phyloP scores from a whole-genome alignment of 768 basidiomycete species.

The Neoboletus subvelutipes region DNA sequence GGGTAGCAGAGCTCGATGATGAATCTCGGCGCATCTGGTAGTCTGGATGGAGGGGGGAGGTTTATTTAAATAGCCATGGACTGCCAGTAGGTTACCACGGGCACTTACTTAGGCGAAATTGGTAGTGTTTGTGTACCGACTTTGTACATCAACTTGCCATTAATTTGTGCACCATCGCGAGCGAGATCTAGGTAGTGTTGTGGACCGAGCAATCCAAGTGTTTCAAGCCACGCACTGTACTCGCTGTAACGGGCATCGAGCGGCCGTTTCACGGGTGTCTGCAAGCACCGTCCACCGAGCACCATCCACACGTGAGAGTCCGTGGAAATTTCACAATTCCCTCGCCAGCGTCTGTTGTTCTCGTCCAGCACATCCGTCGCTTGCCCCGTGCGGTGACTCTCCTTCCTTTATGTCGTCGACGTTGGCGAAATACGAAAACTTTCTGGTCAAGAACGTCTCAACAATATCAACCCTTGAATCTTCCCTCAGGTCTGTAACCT shows the following conservation, averaged over 20 bases:
- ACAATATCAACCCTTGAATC: constrained; percentile 89
- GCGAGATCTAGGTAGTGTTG: not conserved
- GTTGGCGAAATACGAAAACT: constrained; percentile 73
- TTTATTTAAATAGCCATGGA: constrained; percentile 4
- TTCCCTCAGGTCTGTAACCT: constrained; percentile 84
- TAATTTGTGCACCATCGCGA: not conserved
- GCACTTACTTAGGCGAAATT: constrained; percentile 3
- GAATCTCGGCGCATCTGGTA: constrained; percentile 26
- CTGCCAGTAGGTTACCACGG: constrained; percentile 15
- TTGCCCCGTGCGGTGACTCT: not conserved
- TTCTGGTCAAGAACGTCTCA: constrained; percentile 81
- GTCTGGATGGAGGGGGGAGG: constrained; percentile 6
- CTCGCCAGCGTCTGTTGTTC: not conserved
- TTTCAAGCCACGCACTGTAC: not conserved
- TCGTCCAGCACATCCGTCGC: not conserved
- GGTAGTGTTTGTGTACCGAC: constrained; percentile 21
- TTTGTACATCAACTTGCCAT: constrained; percentile 26
- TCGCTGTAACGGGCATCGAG: not conserved
- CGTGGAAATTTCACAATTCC: constrained; percentile 8
- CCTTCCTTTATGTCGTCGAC: constrained; percentile 52
- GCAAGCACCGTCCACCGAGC: not conserved
- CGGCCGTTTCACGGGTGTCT: too few species aligned
- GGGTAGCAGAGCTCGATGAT: constrained; percentile 21
- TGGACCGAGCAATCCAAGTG: not conserved
- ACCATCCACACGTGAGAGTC: constrained; percentile 1